Percentiles rank a stretch among this genome's conserved stretches.
Evolutionary conservation across 108 stramenopile genomes (phyloP).

Genomic region (Nitzschia inconspicua): DNA sequence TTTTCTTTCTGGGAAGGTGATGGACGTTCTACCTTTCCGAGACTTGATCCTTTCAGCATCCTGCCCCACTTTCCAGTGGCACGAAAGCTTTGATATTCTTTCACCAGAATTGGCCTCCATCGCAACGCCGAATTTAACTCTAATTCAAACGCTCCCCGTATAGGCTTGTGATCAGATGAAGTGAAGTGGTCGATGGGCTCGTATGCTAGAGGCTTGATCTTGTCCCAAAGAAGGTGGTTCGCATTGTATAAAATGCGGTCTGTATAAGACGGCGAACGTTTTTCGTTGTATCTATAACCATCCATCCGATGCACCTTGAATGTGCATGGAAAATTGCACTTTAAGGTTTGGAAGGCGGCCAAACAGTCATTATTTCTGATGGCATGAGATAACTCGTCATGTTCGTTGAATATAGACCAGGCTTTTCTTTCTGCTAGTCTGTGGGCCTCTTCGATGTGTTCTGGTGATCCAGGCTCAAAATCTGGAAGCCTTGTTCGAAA

Average conservation of each 20-base stretch:
- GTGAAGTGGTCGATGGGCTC: conserved; percentile 58
- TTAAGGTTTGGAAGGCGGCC: conserved; percentile 45
- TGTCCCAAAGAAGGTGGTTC: conserved; percentile 35
- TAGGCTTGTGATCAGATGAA: conserved; percentile 82
- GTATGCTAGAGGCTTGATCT: conserved; percentile 46
- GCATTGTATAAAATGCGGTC: conserved; percentile 82
- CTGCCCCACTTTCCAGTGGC: background rate
- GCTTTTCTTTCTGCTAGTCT: conserved; percentile 28
- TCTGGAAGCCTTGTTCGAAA: conserved; percentile 39
- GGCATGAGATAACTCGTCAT: conserved; percentile 50
- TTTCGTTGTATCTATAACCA: conserved; percentile 58
- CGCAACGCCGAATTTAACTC: conserved; percentile 25
- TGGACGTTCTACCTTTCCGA: background rate
- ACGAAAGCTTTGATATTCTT: background rate
- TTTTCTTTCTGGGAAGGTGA: no score
- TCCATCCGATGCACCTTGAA: conserved; percentile 63
- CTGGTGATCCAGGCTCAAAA: conserved; percentile 8
- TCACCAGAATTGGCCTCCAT: conserved; percentile 10
- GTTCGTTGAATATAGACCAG: conserved; percentile 41
- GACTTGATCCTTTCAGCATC: background rate
- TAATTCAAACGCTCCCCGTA: conserved; percentile 57
- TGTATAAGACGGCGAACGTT: conserved; percentile 77
- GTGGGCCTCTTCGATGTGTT: conserved; percentile 14
- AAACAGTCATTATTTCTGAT: conserved; percentile 49
- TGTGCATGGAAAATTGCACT: conserved; percentile 74